A percentile compares a stretch with the other conserved stretches of the same genome.
These are phyloP conservation scores for Xylaria sp. DNA, from an alignment of 2,329 filamentous ascomycete species.

Conservation along the genomic window DNA sequence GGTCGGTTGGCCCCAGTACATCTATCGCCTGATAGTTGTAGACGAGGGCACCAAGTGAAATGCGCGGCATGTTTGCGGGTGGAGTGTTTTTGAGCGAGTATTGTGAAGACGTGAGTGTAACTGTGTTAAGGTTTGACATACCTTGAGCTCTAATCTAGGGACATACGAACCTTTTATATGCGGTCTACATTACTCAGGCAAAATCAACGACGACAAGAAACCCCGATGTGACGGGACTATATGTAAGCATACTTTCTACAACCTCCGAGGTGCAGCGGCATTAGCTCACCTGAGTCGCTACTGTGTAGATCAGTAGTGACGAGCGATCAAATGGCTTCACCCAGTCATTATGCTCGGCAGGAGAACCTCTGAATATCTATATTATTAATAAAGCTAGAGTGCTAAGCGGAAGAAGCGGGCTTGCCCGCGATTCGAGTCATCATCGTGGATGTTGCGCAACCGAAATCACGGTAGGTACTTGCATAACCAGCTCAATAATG, in stretches of 20 bases:
- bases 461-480: too few species aligned
- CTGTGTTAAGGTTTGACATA: background rate
- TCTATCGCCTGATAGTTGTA: conserved; percentile 32
- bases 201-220: background rate
- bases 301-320: too few species aligned
- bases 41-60: conserved; percentile 23
- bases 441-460: too few species aligned
- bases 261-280: conserved; percentile 30
- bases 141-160: background rate
- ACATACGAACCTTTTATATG: conserved; percentile 13
- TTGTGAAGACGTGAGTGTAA: background rate
- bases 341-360: too few species aligned
- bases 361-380: too few species aligned
- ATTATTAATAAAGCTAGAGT: too few species aligned
- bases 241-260: conserved; percentile 10
- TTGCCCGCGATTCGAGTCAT: too few species aligned
- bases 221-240: background rate
- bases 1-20: conserved; percentile 28
- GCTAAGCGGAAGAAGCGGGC: too few species aligned
- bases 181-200: too few species aligned
- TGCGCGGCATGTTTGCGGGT: conserved; percentile 20
- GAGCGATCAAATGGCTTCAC: too few species aligned
- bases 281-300: background rate
- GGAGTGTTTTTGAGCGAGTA: background rate
- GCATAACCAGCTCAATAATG: too few species aligned